Conservation (phyloP, 257 asterid genomes). For the Ophiorrhiza pumila region DNA sequence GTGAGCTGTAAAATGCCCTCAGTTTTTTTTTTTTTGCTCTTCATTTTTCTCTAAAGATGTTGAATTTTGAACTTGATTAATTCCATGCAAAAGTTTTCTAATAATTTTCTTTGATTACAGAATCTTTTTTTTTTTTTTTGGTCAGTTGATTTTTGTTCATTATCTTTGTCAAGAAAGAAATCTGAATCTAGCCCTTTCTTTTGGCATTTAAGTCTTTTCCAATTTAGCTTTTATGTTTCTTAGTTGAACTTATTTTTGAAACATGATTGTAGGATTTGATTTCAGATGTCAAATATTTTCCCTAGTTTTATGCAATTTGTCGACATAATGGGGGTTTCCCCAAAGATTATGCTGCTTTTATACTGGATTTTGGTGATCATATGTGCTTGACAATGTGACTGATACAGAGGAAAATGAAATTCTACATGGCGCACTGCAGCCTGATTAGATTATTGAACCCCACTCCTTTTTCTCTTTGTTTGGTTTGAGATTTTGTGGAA, state of each 20-base stretch:
- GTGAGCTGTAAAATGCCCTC: conserved; percentile 28
- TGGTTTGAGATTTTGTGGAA: conserved; percentile 2
- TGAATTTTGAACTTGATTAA: conserved; percentile 7
- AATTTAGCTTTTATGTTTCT: neutral
- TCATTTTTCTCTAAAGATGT: conserved; percentile 11
- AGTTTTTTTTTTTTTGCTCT: conserved; percentile 20
- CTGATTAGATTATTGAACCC: neutral
- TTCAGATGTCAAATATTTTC: neutral
- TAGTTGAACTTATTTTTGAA: neutral
- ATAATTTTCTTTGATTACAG: conserved; percentile 1
- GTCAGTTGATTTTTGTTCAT: conserved; percentile 9
- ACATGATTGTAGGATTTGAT: conserved; percentile 1
- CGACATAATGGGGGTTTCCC: conserved; percentile 5
- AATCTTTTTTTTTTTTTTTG: neutral
- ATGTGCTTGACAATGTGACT: conserved; percentile 8
- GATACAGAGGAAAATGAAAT: neutral
- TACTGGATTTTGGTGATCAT: conserved; percentile 1
- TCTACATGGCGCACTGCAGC: conserved; percentile 5
- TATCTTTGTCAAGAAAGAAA: conserved; percentile 1
- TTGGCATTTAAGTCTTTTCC: neutral
- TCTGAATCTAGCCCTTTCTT: neutral
- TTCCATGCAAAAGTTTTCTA: conserved; percentile 3
- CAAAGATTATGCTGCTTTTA: neutral
- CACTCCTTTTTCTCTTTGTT: neutral
- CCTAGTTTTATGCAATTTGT: neutral